Evolutionary conservation across 75 land plant genomes (phyloP).

Genomic region (Sequoia sempervirens): DNA sequence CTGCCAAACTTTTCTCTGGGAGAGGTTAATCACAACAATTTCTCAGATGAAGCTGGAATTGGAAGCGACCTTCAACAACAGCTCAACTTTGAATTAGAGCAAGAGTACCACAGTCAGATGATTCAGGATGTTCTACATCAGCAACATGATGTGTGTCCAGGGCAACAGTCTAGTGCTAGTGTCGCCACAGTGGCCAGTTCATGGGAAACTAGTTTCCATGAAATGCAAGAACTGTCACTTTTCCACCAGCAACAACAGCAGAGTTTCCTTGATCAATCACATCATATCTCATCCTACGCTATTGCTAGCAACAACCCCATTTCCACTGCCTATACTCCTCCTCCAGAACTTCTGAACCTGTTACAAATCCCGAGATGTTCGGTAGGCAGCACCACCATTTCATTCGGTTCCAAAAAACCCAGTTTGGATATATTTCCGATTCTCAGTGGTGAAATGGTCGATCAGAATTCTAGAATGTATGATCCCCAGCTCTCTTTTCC

Average conservation of each 20-base stretch:
- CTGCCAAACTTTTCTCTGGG: conserved; percentile 4
- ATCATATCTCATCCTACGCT: not conserved
- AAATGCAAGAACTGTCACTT: conserved; percentile 11
- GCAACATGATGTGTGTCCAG: conserved; percentile 1
- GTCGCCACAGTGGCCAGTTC: not conserved
- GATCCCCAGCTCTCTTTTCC: conserved; percentile 11
- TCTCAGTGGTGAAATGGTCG: not conserved
- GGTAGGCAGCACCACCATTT: not conserved
- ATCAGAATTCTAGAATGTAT: not conserved
- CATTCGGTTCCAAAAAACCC: not conserved
- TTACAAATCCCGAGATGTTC: conserved; percentile 38
- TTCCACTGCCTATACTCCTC: not conserved
- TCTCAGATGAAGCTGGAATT: not conserved
- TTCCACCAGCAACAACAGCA: conserved; percentile 10
- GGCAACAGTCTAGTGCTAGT: not conserved
- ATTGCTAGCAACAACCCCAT: not conserved
- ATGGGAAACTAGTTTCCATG: conserved; percentile 10
- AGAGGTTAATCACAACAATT: conserved; percentile 6
- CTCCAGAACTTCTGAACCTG: conserved; percentile 40
- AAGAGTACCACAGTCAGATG: conserved; percentile 9
- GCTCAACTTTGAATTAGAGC: conserved; percentile 23
- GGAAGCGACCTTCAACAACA: conserved; percentile 9
- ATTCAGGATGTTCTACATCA: conserved; percentile 11
- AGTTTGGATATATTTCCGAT: not conserved
- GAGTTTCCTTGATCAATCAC: not conserved